phyloP scores from a whole-genome alignment of 805 yeast genomes.

The Metschnikowia santaceciliae region DNA sequence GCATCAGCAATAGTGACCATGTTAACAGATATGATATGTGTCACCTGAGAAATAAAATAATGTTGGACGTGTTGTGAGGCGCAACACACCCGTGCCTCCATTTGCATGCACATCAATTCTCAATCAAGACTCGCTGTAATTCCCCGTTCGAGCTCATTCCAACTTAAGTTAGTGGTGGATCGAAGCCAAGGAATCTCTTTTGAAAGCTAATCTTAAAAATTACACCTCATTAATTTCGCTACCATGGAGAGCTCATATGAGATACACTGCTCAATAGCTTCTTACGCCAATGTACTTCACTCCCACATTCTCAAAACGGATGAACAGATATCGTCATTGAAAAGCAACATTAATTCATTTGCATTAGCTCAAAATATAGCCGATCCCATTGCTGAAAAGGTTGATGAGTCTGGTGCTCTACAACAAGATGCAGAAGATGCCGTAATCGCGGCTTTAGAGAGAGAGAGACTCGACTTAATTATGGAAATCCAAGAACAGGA shows the following conservation, averaged over 20 bases:
- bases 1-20: conserved; percentile 87
- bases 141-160: not conserved
- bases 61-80: conserved; percentile 6
- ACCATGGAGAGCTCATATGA: conserved; percentile 9
- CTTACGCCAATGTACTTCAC: conserved; percentile 9
- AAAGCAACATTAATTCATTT: conserved; percentile 5
- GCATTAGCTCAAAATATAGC: conserved; percentile 9
- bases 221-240: not conserved
- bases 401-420: not conserved
- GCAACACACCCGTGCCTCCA: conserved; percentile 1
- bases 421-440: conserved; percentile 11
- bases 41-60: not conserved
- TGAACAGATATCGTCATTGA: conserved; percentile 6
- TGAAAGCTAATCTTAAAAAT: not conserved
- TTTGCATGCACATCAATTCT: not conserved
- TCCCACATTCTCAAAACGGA: conserved; percentile 13
- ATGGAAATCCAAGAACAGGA: conserved; percentile 41
- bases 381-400: not conserved
- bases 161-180: not conserved
- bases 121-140: not conserved
- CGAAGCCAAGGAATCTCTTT: not conserved
- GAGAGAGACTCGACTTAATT: conserved; percentile 26
- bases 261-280: conserved; percentile 9
- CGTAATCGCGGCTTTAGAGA: conserved; percentile 24
- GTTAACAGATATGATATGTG: conserved; percentile 7